Evolutionary conservation across 2,329 filamentous ascomycete species (phyloP).

Genomic region (Aphanoascus verrucosus): DNA sequence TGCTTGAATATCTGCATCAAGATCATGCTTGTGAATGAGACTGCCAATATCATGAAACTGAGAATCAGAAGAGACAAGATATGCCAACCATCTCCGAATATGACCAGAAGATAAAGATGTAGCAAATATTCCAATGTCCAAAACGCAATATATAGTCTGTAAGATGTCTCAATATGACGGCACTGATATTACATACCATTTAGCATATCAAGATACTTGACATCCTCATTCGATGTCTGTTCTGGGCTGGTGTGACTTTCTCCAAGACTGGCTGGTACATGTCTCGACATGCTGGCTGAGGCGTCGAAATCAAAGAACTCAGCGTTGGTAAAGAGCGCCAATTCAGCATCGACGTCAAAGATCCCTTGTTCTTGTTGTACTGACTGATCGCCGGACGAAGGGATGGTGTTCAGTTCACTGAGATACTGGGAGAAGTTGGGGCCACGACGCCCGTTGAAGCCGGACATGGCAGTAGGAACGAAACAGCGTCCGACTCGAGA

Average conservation of each 20-base stretch:
- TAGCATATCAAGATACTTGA: slow-evolving; percentile 35
- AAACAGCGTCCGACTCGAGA: not conserved
- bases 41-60: not conserved
- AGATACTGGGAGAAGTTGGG: slow-evolving; percentile 87
- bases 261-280: slow-evolving; percentile 14
- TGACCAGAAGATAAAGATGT: not conserved
- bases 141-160: not conserved
- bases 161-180: not conserved
- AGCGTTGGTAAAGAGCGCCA: slow-evolving; percentile 71
- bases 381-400: slow-evolving; percentile 53
- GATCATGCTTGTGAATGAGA: not conserved
- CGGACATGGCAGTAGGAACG: slow-evolving; percentile 48
- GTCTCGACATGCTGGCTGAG: slow-evolving; percentile 21
- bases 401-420: slow-evolving; percentile 67
- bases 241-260: slow-evolving; percentile 20
- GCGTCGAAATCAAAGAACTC: slow-evolving; percentile 69
- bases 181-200: slow-evolving; percentile 28
- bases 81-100: not conserved
- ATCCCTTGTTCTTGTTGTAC: slow-evolving; percentile 44
- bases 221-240: slow-evolving; percentile 19
- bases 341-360: slow-evolving; percentile 57
- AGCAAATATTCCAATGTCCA: not conserved
- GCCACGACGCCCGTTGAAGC: slow-evolving; percentile 63
- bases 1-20: not conserved
- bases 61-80: not conserved